Percentiles rank a stretch among this genome's conserved stretches.
phyloP scores from a whole-genome alignment of 1,284 basidiomycete species.

The Rhodotorula sp. region DNA sequence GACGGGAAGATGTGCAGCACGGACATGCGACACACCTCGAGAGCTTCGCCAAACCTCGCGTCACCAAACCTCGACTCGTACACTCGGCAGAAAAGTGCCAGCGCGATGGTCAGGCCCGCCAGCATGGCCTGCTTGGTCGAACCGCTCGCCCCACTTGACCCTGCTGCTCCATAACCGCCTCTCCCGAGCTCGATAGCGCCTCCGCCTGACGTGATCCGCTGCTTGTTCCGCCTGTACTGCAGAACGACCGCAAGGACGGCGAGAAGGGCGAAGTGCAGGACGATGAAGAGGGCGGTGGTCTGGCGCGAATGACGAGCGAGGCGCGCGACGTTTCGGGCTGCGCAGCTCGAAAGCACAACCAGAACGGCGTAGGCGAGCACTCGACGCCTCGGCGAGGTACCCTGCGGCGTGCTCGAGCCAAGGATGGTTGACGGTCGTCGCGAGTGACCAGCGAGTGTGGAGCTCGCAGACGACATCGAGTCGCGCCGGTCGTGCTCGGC shows the following conservation, averaged over 20 bases:
- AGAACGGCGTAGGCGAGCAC: background rate
- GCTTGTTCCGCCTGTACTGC: background rate
- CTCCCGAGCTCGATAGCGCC: background rate
- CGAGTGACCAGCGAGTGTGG: background rate
- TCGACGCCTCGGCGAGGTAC: background rate
- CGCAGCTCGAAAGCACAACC: background rate
- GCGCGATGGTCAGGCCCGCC: slow-evolving; percentile 5
- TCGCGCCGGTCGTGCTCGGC: slow-evolving; percentile 5
- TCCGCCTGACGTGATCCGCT: background rate
- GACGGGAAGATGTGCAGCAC: too few relatives aligned
- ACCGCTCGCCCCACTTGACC: background rate
- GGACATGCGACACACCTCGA: slow-evolving; percentile 17
- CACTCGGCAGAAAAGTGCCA: slow-evolving; percentile 2
- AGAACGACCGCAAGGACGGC: background rate
- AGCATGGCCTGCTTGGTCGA: background rate
- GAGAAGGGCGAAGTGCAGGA: background rate
- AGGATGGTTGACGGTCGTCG: background rate
- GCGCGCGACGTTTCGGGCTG: background rate
- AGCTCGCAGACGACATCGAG: background rate
- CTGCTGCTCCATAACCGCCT: background rate
- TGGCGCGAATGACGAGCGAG: slow-evolving; percentile 5
- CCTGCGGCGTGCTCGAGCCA: background rate
- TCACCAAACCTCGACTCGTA: slow-evolving; percentile 5
- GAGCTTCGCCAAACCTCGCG: slow-evolving; percentile 12
- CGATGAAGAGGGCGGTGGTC: slow-evolving; percentile 1